These are phyloP conservation scores for Beauveria pseudobassiana DNA, from an alignment of 2,329 filamentous ascomycete species.

Conservation along the genomic window DNA sequence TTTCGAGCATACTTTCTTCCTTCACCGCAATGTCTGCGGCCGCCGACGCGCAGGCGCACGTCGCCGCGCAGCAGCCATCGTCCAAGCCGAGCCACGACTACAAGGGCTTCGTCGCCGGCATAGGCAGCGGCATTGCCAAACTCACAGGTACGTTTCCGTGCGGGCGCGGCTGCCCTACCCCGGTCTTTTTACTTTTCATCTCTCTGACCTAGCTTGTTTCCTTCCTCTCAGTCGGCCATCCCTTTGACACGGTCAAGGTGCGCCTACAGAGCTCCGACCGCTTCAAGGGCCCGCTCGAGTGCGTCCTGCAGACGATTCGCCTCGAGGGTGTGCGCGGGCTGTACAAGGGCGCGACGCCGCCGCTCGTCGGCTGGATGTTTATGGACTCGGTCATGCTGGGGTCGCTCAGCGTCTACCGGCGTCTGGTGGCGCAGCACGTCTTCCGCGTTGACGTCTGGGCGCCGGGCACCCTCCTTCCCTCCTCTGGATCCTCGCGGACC, in stretches of 20 bases:
- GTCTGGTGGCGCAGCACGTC: slow-evolving; percentile 71
- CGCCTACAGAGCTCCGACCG: slow-evolving; percentile 77
- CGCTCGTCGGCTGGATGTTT: slow-evolving; percentile 94
- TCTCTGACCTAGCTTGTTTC: background rate
- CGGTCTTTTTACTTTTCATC: background rate
- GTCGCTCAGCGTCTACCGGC: slow-evolving; percentile 82
- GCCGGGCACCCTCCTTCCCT: slow-evolving; percentile 18
- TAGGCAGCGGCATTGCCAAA: slow-evolving; percentile 91
- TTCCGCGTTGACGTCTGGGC: slow-evolving; percentile 47
- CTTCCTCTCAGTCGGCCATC: slow-evolving; percentile 51
- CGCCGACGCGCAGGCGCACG: background rate
- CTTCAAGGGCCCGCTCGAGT: slow-evolving; percentile 82
- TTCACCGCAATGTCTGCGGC: background rate
- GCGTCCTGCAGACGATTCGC: slow-evolving; percentile 72
- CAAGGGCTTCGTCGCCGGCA: slow-evolving; percentile 94
- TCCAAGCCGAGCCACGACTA: slow-evolving; percentile 48
- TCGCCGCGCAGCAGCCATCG: slow-evolving; percentile 23
- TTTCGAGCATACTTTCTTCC: background rate
- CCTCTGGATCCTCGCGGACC: slow-evolving; percentile 17
- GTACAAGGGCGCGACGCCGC: slow-evolving; percentile 92
- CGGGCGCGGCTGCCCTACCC: too few species aligned
- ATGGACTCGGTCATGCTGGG: slow-evolving; percentile 93
- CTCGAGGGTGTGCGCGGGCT: slow-evolving; percentile 79
- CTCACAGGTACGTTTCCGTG: slow-evolving; percentile 54
- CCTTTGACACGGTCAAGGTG: slow-evolving; percentile 96